Conservation (phyloP, 352 stramenopile genomes). For the Pythium angustatum region DNA sequence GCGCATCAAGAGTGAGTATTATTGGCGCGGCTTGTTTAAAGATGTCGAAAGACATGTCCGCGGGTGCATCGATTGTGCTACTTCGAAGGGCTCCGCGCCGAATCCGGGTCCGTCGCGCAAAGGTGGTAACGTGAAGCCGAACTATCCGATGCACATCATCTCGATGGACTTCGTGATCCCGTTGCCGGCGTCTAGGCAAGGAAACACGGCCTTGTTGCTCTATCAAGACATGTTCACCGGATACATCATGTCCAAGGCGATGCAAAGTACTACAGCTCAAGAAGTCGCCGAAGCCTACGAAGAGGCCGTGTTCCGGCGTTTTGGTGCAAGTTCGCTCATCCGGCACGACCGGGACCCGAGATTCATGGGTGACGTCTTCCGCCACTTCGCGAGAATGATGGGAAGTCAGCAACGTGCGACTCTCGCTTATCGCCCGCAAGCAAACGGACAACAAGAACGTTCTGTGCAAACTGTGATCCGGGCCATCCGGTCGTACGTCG, state of each 20-base stretch:
- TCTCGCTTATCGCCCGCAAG: conserved; percentile 31
- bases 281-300: conserved; percentile 32
- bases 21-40: conserved; percentile 20
- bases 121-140: conserved; percentile 12
- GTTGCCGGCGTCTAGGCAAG: not conserved
- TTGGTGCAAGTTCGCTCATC: conserved; percentile 28
- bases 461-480: conserved; percentile 32
- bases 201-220: conserved; percentile 24
- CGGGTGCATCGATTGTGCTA: conserved; percentile 20
- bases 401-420: conserved; percentile 26
- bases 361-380: conserved; percentile 40
- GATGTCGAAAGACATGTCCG: conserved; percentile 9
- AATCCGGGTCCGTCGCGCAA: conserved; percentile 1
- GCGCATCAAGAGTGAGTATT: conserved; percentile 6
- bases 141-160: conserved; percentile 4
- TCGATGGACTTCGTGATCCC: conserved; percentile 23
- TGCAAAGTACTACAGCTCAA: conserved; percentile 14
- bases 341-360: conserved; percentile 29
- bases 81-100: not conserved
- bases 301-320: conserved; percentile 28
- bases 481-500: conserved; percentile 25
- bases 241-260: conserved; percentile 31
- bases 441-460: conserved; percentile 8
- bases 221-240: conserved; percentile 31
- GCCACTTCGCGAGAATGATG: conserved; percentile 30